phyloP scores from a whole-genome alignment of 164 flowering plant genomes.

The Tinospora cordifolia region DNA sequence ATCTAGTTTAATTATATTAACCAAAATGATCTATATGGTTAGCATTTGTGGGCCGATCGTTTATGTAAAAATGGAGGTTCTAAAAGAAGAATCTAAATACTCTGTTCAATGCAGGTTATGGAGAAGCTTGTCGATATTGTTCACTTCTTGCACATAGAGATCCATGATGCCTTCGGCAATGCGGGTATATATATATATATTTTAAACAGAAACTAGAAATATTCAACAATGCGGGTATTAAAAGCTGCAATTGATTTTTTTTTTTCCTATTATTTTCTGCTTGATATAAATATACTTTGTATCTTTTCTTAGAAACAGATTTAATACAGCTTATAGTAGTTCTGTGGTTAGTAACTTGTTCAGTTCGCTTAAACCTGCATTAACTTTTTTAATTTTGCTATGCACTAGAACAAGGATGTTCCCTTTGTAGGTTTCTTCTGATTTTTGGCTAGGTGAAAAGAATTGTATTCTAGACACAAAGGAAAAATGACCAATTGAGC shows the following conservation, averaged over 20 bases:
- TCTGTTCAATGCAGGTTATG: slow-evolving; percentile 55
- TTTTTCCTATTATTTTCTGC: background rate
- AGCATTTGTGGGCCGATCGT: background rate
- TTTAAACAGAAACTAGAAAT: too few species aligned
- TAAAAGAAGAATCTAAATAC: background rate
- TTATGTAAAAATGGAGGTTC: background rate
- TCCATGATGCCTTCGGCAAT: slow-evolving; percentile 63
- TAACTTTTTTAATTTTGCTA: background rate
- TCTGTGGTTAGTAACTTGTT: background rate
- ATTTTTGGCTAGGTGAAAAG: too few species aligned
- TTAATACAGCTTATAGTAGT: background rate
- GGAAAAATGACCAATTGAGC: too few species aligned
- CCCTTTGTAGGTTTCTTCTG: background rate
- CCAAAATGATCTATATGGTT: background rate
- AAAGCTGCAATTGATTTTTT: background rate
- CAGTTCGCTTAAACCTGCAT: background rate
- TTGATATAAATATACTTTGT: background rate
- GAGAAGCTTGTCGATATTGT: slow-evolving; percentile 93
- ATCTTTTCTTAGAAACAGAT: background rate
- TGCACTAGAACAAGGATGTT: background rate
- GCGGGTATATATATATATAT: too few species aligned
- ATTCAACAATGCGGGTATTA: slow-evolving; percentile 68
- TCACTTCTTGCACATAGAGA: slow-evolving; percentile 71
- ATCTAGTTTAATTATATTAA: background rate
- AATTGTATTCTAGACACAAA: too few species aligned